These are phyloP conservation scores for Diaporthe velutina DNA, from an alignment of 2,329 filamentous ascomycete species.

Conservation along the genomic window DNA sequence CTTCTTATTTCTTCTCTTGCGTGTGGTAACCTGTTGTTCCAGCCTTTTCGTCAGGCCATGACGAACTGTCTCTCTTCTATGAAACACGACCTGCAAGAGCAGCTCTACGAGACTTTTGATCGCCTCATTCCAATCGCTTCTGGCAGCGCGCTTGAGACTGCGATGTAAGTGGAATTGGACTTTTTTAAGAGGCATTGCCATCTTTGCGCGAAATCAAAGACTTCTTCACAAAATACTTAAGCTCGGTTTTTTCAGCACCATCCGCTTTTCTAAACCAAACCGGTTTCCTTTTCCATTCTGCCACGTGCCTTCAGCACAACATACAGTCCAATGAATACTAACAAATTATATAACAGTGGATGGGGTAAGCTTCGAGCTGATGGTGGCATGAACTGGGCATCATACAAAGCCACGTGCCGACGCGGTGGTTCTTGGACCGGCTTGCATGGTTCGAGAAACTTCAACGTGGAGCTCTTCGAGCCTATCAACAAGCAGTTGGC, in stretches of 20 bases:
- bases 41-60: not conserved
- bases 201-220: no score
- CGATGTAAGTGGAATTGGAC: not conserved
- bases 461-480: constrained; percentile 46
- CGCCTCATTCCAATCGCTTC: not conserved
- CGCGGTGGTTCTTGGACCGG: constrained; percentile 42
- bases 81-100: not conserved
- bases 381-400: constrained; percentile 44
- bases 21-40: not conserved
- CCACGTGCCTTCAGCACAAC: not conserved
- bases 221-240: no score
- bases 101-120: constrained; percentile 3
- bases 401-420: constrained; percentile 46
- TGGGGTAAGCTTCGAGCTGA: constrained; percentile 42
- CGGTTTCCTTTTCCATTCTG: not conserved
- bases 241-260: no score
- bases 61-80: not conserved
- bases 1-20: no score
- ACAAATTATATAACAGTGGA: constrained; percentile 34
- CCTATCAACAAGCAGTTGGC: constrained; percentile 43
- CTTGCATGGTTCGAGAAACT: constrained; percentile 41
- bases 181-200: not conserved
- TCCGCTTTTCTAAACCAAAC: no score
- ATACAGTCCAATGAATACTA: not conserved
- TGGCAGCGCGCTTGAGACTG: constrained; percentile 10